Evolutionary conservation across 2,329 filamentous ascomycete genomes (phyloP).

Genomic region (Penicillium corylophilum): DNA sequence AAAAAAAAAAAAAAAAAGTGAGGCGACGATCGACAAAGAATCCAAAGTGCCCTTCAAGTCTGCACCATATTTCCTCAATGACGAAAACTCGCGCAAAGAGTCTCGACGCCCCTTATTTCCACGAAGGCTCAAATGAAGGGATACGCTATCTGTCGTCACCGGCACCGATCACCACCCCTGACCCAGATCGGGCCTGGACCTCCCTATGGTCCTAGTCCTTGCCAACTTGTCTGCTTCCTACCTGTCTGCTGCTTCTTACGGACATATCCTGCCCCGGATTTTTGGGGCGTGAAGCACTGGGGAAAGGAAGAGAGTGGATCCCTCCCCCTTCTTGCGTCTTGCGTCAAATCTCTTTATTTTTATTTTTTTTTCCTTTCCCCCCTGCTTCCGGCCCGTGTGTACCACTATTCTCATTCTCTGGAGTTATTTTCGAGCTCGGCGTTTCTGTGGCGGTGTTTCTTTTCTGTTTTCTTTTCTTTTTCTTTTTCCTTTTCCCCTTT

Average conservation of each 20-base stretch:
- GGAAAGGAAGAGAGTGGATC: conserved; percentile 11
- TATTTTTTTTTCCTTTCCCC: neutral
- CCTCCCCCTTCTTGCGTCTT: conserved; percentile 3
- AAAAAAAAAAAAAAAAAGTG: conserved; percentile 7
- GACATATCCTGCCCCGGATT: conserved; percentile 11
- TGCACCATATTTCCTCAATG: neutral
- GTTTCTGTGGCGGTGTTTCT: conserved; percentile 3
- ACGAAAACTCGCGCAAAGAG: neutral
- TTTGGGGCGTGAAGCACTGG: conserved; percentile 2
- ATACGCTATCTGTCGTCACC: conserved; percentile 13
- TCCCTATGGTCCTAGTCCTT: neutral
- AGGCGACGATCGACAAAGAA: conserved; percentile 17
- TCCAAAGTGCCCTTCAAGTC: neutral
- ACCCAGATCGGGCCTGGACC: conserved; percentile 3
- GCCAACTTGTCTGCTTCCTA: conserved; percentile 1
- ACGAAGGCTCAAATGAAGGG: conserved; percentile 3
- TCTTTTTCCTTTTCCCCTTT: neutral
- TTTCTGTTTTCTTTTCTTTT: conserved; percentile 5
- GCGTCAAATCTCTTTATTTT: neutral
- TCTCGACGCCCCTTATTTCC: conserved; percentile 7
- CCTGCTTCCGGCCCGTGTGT: conserved; percentile 20
- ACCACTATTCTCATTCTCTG: conserved; percentile 17
- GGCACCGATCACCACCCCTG: conserved; percentile 2
- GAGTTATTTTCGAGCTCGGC: conserved; percentile 7
- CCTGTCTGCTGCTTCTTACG: neutral